Evolutionary conservation across 139 green algal species (phyloP).

Genomic region (Chlorella sp.): DNA sequence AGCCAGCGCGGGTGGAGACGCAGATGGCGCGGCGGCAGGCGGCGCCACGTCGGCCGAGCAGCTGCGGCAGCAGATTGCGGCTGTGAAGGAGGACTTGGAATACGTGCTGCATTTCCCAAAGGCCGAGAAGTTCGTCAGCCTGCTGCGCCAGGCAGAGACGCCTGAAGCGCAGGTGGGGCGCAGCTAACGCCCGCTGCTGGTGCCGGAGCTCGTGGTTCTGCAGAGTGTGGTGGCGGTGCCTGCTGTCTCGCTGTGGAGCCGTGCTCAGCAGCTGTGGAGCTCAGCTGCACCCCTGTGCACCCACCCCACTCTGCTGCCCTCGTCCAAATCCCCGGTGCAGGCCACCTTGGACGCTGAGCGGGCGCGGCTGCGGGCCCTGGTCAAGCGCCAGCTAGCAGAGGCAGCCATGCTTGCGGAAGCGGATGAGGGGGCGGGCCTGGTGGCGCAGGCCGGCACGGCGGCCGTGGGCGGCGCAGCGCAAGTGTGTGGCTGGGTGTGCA

Average conservation of each 20-base stretch:
- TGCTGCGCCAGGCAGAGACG: slow-evolving; percentile 63
- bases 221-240: neutral
- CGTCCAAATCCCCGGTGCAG: neutral
- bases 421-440: slow-evolving; percentile 68
- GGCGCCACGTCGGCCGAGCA: neutral
- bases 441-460: neutral
- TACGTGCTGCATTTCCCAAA: slow-evolving; percentile 90
- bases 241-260: no score
- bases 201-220: neutral
- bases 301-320: no score
- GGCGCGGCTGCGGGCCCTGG: slow-evolving; percentile 55
- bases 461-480: neutral
- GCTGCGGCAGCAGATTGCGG: slow-evolving; percentile 4
- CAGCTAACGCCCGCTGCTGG: neutral
- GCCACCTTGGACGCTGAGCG: slow-evolving; percentile 61
- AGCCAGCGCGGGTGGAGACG: neutral
- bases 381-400: slow-evolving; percentile 53
- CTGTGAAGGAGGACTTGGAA: slow-evolving; percentile 36
- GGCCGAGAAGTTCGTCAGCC: slow-evolving; percentile 85
- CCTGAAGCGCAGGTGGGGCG: slow-evolving; percentile 55
- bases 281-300: neutral
- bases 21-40: neutral
- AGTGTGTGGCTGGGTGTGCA: no score
- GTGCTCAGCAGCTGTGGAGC: no score
- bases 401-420: slow-evolving; percentile 70